Evolutionary conservation across 2,329 filamentous ascomycete genomes (phyloP), one percentile per base, ranked within the genome.

Genomic region (Hyphodiscus sp.): DNA sequence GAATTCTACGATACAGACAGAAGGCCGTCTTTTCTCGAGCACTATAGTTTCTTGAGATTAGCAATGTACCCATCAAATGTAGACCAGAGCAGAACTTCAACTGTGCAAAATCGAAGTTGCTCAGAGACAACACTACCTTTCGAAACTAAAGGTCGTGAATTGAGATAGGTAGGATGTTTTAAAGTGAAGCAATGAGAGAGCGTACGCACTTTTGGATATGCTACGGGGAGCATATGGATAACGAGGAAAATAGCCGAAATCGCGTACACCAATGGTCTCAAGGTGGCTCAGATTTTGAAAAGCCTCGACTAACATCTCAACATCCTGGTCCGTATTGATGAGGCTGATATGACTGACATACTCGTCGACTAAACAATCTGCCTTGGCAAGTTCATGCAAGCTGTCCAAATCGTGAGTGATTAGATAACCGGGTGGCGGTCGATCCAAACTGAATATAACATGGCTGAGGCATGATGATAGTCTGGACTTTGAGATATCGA

Each of bases 231-330:
- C 11, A 38, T 38, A 4, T 10, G 5, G 33, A 38, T 38, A 63
- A 4, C 82, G 77, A 10, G 66, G 73, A 0, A 4, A 20, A 0
- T 77, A 77, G 61, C 77, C 71, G 67, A 79, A 85, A 62, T 86
- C 80, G 18, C 83, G 76, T 20, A 87, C 69, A 20, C 80, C 78
- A 15, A 87, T 20, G 0, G 74, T 78, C 29, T 77, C 68, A 5
- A 86, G 74, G 51, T 80, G 79, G 0, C 67, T 63, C 3, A 87
- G 71, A 33, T 78, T 75, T 10, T 66, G 61, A 50, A 87, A 78
- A 1, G 82, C 83, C 30, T 79, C 73, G 0, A 72, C 69, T 16
- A 87, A 74, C 73, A 86, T 74, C 7, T 76, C 71, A 1, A 73
- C 65, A 20, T 79, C 77, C 1, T 70, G 63, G 0, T 81, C 80